Conservation (phyloP, 345 rosid species). For the Sisymbrium irio region DNA sequence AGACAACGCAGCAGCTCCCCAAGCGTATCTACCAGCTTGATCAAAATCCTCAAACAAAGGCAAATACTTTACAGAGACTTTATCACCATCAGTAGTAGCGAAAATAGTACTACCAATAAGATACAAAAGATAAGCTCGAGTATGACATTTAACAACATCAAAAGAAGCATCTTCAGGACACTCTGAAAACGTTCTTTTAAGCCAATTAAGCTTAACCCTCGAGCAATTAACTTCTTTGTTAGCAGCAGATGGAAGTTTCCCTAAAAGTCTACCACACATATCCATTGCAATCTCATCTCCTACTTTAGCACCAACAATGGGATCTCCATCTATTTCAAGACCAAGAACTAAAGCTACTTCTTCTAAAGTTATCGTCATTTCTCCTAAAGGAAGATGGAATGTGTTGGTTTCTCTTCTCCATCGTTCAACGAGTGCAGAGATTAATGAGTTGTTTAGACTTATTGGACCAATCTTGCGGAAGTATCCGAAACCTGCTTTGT, state of each 20-base stretch:
- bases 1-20: constrained; percentile 78
- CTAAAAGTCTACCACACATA: constrained; percentile 51
- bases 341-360: constrained; percentile 67
- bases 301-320: constrained; percentile 55
- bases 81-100: constrained; percentile 76
- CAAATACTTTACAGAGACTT: constrained; percentile 78
- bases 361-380: constrained; percentile 56
- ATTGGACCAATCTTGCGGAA: constrained; percentile 61
- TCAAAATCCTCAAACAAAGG: constrained; percentile 69
- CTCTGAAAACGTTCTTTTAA: constrained; percentile 60
- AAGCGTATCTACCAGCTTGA: constrained; percentile 63
- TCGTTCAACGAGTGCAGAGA: constrained; percentile 71
- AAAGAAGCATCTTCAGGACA: constrained; percentile 55
- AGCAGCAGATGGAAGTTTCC: constrained; percentile 55
- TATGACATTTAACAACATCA: constrained; percentile 46
- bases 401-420: constrained; percentile 79
- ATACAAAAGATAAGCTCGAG: constrained; percentile 72
- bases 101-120: constrained; percentile 77
- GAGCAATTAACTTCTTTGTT: constrained; percentile 64
- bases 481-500: constrained; percentile 68
- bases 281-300: constrained; percentile 37
- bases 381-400: constrained; percentile 63
- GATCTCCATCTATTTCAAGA: constrained; percentile 68
- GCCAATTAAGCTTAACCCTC: constrained; percentile 79
- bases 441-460: constrained; percentile 61